Percentiles rank a stretch among this genome's conserved stretches.
These are phyloP conservation scores for Mikania micrantha DNA, from an alignment of 129 eudicot species.

Conservation along the genomic window DNA sequence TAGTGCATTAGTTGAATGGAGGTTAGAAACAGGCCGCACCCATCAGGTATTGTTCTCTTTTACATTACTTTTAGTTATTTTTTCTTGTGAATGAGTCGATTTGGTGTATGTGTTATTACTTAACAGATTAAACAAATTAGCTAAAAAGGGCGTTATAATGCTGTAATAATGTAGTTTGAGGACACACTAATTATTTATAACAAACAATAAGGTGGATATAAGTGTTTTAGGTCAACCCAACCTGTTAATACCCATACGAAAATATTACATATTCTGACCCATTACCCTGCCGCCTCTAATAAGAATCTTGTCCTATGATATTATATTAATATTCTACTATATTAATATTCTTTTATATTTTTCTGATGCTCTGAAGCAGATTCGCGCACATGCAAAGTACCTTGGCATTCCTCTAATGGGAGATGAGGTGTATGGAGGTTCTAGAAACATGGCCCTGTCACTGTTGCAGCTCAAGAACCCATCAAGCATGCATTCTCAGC, in stretches of 20 bases:
- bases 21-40: constrained; percentile 90
- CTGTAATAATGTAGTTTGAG: neutral
- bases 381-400: constrained; percentile 93
- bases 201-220: neutral
- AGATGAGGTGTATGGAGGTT: constrained; percentile 94
- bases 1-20: constrained; percentile 91
- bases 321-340: neutral
- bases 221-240: neutral
- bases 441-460: constrained; percentile 69
- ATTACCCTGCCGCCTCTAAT: neutral
- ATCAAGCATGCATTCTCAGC: constrained; percentile 39
- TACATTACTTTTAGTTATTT: neutral
- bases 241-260: neutral
- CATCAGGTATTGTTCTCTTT: constrained; percentile 61
- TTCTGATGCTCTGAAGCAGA: constrained; percentile 34
- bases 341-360: neutral
- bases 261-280: neutral
- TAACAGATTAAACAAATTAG: neutral
- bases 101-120: neutral
- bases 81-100: neutral
- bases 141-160: neutral
- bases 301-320: neutral
- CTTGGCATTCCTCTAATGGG: constrained; percentile 81
- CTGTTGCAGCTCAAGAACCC: constrained; percentile 56
- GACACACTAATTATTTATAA: neutral